Evolutionary conservation across 768 basidiomycete species (phyloP).

Genomic region (Goffeauzyma gilvescens): DNA sequence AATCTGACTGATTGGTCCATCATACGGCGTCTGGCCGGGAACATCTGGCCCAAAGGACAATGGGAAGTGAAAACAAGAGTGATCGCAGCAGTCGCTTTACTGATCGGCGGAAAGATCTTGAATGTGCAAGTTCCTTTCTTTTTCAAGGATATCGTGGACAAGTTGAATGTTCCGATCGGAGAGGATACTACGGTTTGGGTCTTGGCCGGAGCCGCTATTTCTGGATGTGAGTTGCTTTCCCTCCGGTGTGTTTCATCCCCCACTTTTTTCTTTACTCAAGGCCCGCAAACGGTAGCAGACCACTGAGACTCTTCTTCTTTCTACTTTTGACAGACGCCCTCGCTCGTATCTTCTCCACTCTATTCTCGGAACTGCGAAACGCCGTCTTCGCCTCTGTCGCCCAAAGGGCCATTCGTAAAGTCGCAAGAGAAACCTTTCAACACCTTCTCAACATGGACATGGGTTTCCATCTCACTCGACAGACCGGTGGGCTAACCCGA

Average conservation of each 20-base stretch:
- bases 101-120: slow-evolving; percentile 74
- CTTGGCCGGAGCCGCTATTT: slow-evolving; percentile 67
- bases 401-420: slow-evolving; percentile 80
- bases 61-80: slow-evolving; percentile 67
- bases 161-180: slow-evolving; percentile 65
- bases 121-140: slow-evolving; percentile 97
- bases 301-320: too few species aligned
- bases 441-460: slow-evolving; percentile 80
- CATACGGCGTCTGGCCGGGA: slow-evolving; percentile 56
- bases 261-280: background rate
- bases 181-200: slow-evolving; percentile 66
- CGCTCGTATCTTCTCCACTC: slow-evolving; percentile 69
- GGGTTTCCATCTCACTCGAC: slow-evolving; percentile 75
- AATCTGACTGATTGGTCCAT: slow-evolving; percentile 70
- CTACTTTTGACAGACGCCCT: slow-evolving; percentile 60
- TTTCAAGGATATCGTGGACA: slow-evolving; percentile 80
- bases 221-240: slow-evolving; percentile 54
- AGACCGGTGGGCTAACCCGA: slow-evolving; percentile 86
- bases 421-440: slow-evolving; percentile 86
- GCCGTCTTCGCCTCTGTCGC: slow-evolving; percentile 92
- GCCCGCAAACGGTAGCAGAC: background rate
- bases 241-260: background rate
- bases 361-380: slow-evolving; percentile 81
- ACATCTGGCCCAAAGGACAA: slow-evolving; percentile 69
- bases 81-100: slow-evolving; percentile 55